A percentile compares a stretch with the other conserved stretches of the same genome.
These are phyloP conservation scores for Saccharomycopsis amapae DNA, from an alignment of 805 yeast genomes.

Conservation along the genomic window DNA sequence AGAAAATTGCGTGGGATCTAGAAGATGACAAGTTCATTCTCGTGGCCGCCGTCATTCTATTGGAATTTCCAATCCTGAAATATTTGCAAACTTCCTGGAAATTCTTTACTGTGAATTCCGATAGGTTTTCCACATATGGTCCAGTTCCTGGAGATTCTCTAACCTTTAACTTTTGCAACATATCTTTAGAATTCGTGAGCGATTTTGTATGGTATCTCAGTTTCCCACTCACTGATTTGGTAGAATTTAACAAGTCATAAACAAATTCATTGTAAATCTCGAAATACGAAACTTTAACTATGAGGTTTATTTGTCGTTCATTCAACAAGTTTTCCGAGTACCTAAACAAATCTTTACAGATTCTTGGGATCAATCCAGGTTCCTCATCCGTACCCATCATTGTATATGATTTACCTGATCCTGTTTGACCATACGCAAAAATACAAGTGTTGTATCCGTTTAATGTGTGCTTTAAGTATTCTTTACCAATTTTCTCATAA, in stretches of 20 bases:
- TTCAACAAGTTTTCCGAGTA: constrained; percentile 33
- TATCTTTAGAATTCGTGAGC: constrained; percentile 4
- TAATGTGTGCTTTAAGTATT: constrained; percentile 53
- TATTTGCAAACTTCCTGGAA: constrained; percentile 42
- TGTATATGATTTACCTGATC: constrained; percentile 77
- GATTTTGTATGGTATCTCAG: not conserved
- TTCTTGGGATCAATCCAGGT: constrained; percentile 61
- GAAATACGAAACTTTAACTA: constrained; percentile 51
- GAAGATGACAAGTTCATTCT: constrained; percentile 66
- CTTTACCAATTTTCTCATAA: constrained; percentile 49
- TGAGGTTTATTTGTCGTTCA: constrained; percentile 32
- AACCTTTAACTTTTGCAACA: constrained; percentile 35
- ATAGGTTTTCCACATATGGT: constrained; percentile 64
- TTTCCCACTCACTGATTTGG: not conserved
- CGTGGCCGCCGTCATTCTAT: constrained; percentile 66
- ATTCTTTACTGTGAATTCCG: constrained; percentile 43
- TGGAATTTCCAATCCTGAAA: constrained; percentile 44
- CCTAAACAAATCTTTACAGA: constrained; percentile 47
- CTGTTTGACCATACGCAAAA: constrained; percentile 79
- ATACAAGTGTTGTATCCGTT: constrained; percentile 70
- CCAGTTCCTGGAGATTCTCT: constrained; percentile 62
- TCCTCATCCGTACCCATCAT: constrained; percentile 52
- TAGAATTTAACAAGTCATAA: constrained; percentile 45
- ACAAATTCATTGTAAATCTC: constrained; percentile 78
- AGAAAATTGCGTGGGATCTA: constrained; percentile 75